Conservation (phyloP, 169 alveolate genomes). For the Sarcocystis neurona region DNA sequence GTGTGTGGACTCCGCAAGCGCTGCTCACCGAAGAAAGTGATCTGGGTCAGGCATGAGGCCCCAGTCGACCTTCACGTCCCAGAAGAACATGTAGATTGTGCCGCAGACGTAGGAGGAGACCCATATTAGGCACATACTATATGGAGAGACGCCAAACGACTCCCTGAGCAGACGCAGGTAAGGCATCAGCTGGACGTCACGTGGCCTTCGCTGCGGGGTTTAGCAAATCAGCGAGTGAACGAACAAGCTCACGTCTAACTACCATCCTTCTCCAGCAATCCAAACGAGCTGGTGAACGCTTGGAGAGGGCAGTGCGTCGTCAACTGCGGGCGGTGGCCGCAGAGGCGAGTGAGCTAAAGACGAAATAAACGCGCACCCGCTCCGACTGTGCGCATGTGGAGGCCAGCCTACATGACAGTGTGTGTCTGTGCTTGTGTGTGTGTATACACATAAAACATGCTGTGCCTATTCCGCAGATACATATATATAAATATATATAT, state of each 20-base stretch:
- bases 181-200: too few species aligned
- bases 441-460: neutral
- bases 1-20: too few species aligned
- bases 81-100: conserved; percentile 80
- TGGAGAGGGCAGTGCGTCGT: too few species aligned
- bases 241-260: too few species aligned
- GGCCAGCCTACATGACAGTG: neutral
- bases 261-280: too few species aligned
- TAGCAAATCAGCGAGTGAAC: too few species aligned
- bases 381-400: neutral
- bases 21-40: conserved; percentile 48
- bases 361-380: neutral
- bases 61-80: conserved; percentile 89
- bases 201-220: too few species aligned
- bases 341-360: neutral
- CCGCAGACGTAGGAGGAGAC: conserved; percentile 79
- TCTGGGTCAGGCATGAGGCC: conserved; percentile 72
- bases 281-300: too few species aligned
- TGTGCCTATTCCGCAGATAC: too few species aligned
- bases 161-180: too few species aligned
- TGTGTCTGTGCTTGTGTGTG: neutral
- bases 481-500: neutral
- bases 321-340: too few species aligned
- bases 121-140: conserved; percentile 70
- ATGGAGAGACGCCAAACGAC: conserved; percentile 63